Evolutionary conservation across 192 early-diverging fungal genomes (phyloP).

Genomic region (Spizellomyces punctatus): DNA sequence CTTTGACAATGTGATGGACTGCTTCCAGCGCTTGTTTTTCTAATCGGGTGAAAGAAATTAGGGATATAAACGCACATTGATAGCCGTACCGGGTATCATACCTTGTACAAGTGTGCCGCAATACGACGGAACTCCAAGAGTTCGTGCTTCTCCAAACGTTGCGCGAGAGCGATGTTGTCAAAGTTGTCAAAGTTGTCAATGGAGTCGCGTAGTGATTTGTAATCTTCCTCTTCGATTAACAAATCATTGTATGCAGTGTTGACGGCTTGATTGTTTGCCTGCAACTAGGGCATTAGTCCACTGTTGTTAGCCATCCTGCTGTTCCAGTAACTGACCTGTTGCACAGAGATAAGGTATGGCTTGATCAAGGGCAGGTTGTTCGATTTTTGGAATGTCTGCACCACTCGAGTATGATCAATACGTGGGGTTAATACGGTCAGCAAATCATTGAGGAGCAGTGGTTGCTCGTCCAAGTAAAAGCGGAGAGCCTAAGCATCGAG

Average conservation of each 20-base stretch:
- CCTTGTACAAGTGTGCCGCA: conserved; percentile 91
- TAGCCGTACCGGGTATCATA: conserved; percentile 19
- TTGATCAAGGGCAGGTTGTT: conserved; percentile 98
- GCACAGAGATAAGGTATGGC: conserved; percentile 93
- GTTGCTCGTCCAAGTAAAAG: conserved; percentile 97
- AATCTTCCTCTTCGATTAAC: conserved; percentile 98
- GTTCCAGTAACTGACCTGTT: conserved; percentile 52
- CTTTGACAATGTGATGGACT: conserved; percentile 94
- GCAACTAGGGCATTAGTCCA: background rate
- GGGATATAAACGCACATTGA: conserved; percentile 1
- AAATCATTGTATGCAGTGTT: conserved; percentile 96
- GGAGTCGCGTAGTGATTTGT: conserved; percentile 87
- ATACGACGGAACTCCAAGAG: conserved; percentile 97
- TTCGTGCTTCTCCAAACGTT: conserved; percentile 93
- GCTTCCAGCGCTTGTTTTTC: conserved; percentile 94
- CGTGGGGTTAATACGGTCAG: conserved; percentile 84
- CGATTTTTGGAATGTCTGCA: conserved; percentile 96
- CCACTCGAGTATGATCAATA: conserved; percentile 96
- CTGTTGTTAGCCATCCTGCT: background rate
- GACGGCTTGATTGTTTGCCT: conserved; percentile 91
- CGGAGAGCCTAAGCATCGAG: conserved; percentile 59
- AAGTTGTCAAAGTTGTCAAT: conserved; percentile 95
- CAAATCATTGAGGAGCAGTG: conserved; percentile 90
- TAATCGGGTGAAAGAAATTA: background rate
- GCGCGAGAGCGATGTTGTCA: conserved; percentile 89